These are phyloP conservation scores for Candida gorgasii DNA, from an alignment of 805 yeast genomes.

Conservation along the genomic window DNA sequence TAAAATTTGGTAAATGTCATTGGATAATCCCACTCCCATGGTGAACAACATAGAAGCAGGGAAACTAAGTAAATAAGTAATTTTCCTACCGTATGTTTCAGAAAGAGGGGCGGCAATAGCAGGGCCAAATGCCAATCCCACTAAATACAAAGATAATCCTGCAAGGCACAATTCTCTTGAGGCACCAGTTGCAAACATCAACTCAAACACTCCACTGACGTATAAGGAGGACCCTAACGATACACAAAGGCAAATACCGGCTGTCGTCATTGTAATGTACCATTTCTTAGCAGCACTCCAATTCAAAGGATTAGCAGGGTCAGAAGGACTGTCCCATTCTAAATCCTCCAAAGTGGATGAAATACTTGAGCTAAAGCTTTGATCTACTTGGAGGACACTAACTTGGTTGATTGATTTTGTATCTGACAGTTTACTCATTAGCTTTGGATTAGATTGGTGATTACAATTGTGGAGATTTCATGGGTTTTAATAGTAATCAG, in stretches of 20 bases:
- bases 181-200: constrained; percentile 47
- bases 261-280: constrained; percentile 64
- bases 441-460: no score
- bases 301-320: constrained; percentile 64
- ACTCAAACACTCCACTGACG: constrained; percentile 62
- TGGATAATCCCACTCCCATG: constrained; percentile 70
- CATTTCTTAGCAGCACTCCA: constrained; percentile 68
- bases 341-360: constrained; percentile 24
- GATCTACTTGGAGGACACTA: no score
- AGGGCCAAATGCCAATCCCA: constrained; percentile 75
- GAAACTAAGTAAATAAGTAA: constrained; percentile 57
- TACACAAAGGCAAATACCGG: constrained; percentile 64
- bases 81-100: constrained; percentile 66
- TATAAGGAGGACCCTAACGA: constrained; percentile 76
- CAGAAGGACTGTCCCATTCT: constrained; percentile 63
- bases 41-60: constrained; percentile 70
- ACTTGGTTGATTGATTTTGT: no score
- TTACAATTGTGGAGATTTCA: no score
- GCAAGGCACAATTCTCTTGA: constrained; percentile 62
- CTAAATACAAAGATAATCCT: constrained; percentile 67
- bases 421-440: no score
- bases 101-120: constrained; percentile 71
- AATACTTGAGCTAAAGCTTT: no score
- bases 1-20: constrained; percentile 59
- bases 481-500: no score